phyloP scores from a whole-genome alignment of 306 rosid genomes.

The Biancaea sappan region DNA sequence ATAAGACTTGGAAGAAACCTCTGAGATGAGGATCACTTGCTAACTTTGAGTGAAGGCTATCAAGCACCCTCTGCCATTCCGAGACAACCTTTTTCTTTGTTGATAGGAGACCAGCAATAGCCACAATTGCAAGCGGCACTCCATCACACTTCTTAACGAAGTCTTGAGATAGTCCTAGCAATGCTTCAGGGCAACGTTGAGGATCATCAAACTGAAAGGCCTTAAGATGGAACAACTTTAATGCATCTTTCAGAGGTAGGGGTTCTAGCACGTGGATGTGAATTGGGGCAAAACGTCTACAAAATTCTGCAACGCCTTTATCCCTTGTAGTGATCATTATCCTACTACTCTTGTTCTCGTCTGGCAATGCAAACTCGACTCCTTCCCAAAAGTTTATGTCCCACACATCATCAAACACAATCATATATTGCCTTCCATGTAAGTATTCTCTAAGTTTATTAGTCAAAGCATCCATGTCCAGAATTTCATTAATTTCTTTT shows the following conservation, averaged over 20 bases:
- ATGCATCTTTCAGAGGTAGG: background rate
- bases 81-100: background rate
- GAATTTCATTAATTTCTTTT: background rate
- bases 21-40: slow-evolving; percentile 13
- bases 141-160: slow-evolving; percentile 20
- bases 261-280: background rate
- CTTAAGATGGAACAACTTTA: background rate
- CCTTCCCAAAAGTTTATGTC: background rate
- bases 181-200: background rate
- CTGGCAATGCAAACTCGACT: background rate
- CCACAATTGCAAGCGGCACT: slow-evolving; percentile 25
- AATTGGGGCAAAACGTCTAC: background rate
- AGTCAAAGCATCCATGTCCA: background rate
- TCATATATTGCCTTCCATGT: background rate
- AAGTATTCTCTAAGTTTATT: background rate
- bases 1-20: background rate
- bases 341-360: background rate
- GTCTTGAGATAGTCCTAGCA: background rate
- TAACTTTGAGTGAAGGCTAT: slow-evolving; percentile 2
- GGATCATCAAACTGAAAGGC: background rate
- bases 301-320: background rate
- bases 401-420: slow-evolving; percentile 13
- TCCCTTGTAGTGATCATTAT: background rate
- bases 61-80: slow-evolving; percentile 11
- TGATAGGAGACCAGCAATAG: slow-evolving; percentile 4